Evolutionary conservation across 75 land plant species (phyloP).

Genomic region (Chamaecyparis obtusa): DNA sequence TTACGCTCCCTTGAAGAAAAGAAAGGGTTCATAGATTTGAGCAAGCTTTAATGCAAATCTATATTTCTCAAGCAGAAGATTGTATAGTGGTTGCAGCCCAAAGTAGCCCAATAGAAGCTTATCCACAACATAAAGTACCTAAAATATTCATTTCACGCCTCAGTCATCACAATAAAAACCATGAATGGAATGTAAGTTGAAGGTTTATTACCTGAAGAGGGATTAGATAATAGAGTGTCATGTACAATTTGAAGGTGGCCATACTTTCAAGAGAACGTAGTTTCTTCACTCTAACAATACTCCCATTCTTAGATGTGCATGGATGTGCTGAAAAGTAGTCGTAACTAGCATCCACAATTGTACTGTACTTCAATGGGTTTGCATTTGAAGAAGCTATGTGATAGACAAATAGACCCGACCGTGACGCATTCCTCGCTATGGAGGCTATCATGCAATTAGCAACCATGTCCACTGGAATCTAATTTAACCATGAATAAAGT

Average conservation of each 20-base stretch:
- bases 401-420: constrained; percentile 34
- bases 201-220: not conserved
- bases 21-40: not conserved
- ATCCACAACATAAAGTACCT: not conserved
- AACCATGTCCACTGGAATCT: constrained; percentile 85
- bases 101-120: not conserved
- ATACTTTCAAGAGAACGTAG: not conserved
- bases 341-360: constrained; percentile 14
- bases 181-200: too few species aligned
- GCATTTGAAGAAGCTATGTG: constrained; percentile 65
- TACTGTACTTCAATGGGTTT: constrained; percentile 41
- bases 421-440: constrained; percentile 42
- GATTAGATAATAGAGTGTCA: not conserved
- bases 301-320: not conserved
- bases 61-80: not conserved
- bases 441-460: constrained; percentile 64
- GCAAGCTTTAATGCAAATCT: not conserved
- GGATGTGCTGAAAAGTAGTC: constrained; percentile 28
- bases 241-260: not conserved
- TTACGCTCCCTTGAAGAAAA: constrained; percentile 1
- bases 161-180: not conserved
- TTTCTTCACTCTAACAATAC: not conserved
- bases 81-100: not conserved
- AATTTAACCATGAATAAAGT: not conserved
- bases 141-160: not conserved